Conservation (phyloP, 768 basidiomycete species). For the Mrakia hoshinonis region DNA sequence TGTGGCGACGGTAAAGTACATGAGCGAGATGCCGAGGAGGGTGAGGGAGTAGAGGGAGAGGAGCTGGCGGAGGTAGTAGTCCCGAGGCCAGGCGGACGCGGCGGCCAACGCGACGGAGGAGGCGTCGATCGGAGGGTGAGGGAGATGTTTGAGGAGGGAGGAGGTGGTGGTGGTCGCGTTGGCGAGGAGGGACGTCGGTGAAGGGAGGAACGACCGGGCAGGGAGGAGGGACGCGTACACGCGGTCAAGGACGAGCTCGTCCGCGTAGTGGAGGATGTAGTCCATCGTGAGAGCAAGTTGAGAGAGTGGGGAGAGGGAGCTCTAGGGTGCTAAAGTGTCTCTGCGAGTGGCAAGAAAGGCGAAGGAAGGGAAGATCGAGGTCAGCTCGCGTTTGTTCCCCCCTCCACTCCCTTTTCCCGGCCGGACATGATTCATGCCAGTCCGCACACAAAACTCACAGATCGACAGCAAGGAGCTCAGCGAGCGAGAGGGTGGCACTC, state of each 20-base stretch:
- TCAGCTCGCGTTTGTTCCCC: no score
- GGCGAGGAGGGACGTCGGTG: constrained; percentile 29
- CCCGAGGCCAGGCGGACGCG: constrained; percentile 63
- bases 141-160: constrained; percentile 37
- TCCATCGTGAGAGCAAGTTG: constrained; percentile 55
- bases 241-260: constrained; percentile 66
- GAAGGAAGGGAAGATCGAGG: no score
- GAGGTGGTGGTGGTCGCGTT: constrained; percentile 43
- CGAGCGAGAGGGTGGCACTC: no score
- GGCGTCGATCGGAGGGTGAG: constrained; percentile 29
- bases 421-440: no score
- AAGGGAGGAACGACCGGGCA: constrained; percentile 37
- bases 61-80: constrained; percentile 48
- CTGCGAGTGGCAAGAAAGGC: no score
- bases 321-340: no score
- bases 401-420: no score
- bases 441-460: no score
- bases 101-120: constrained; percentile 25
- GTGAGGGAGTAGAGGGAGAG: constrained; percentile 49
- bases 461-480: no score
- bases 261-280: constrained; percentile 60
- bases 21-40: constrained; percentile 64
- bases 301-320: neutral
- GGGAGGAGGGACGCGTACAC: constrained; percentile 72
- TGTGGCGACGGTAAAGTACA: constrained; percentile 84